Evolutionary conservation across 208 protist genomes (phyloP).

Genomic region (Balamuthia mandrillaris): DNA sequence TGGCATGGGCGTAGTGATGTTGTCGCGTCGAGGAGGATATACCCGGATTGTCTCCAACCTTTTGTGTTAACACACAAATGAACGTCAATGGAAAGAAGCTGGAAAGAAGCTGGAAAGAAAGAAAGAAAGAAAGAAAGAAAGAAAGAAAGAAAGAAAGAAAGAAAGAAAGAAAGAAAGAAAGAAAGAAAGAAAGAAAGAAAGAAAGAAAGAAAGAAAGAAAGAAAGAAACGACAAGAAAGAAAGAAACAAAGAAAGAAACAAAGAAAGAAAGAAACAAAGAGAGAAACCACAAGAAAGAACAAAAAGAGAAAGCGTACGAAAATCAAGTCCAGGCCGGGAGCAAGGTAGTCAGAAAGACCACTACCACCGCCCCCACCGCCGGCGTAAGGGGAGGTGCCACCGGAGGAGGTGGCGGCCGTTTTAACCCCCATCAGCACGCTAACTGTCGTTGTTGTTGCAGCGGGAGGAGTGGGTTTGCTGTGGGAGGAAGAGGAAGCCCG

Average conservation of each 20-base stretch:
- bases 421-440: neutral
- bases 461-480: too few species aligned
- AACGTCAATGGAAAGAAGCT: too few species aligned
- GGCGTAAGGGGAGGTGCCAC: neutral
- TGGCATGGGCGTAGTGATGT: neutral
- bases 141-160: too few species aligned
- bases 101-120: too few species aligned
- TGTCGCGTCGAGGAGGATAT: neutral
- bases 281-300: too few species aligned
- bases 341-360: neutral
- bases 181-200: too few species aligned
- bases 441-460: neutral
- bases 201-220: neutral
- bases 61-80: too few species aligned
- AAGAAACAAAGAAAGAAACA: neutral
- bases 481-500: too few species aligned
- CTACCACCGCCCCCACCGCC: neutral
- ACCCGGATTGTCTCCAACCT: constrained; percentile 13
- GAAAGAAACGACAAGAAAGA: too few species aligned
- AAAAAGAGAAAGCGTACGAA: constrained; percentile 5
- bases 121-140: too few species aligned
- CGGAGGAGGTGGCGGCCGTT: neutral
- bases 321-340: constrained; percentile 6
- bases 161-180: too few species aligned
- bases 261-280: neutral